Percentiles rank a stretch among this genome's conserved stretches.
Conservation (phyloP, 2,329 filamentous ascomycete species). For the Aspergillus proliferans region DNA sequence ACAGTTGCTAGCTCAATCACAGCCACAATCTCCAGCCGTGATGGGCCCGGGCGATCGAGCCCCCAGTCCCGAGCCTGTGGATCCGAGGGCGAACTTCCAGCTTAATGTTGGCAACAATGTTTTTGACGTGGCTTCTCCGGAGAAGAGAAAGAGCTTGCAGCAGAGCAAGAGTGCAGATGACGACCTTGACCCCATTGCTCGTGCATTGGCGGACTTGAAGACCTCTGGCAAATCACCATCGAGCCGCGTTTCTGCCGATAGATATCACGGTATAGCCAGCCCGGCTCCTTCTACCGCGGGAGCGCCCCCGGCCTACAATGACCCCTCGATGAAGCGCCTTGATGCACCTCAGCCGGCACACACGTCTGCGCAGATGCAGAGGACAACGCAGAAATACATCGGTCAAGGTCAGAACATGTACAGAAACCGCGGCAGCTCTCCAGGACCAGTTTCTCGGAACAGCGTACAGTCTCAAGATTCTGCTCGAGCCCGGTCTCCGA, state of each 20-base stretch:
- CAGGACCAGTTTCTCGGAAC: conserved; percentile 55
- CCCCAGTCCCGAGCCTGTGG: conserved; percentile 75
- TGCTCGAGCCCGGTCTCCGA: conserved; percentile 57
- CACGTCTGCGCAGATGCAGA: conserved; percentile 91
- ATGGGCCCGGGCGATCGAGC: conserved; percentile 18
- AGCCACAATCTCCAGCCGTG: conserved; percentile 4
- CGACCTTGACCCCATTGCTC: conserved; percentile 79
- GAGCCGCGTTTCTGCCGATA: conserved; percentile 84
- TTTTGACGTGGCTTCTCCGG: conserved; percentile 80
- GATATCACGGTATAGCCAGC: conserved; percentile 87
- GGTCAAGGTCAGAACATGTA: conserved; percentile 79
- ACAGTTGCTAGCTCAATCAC: conserved; percentile 3
- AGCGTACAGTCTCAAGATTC: conserved; percentile 41
- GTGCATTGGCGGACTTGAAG: conserved; percentile 87
- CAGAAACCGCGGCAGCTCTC: conserved; percentile 35
- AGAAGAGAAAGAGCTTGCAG: conserved; percentile 46
- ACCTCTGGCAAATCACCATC: conserved; percentile 75
- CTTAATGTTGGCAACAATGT: conserved; percentile 94
- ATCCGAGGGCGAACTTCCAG: conserved; percentile 86
- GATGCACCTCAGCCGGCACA: conserved; percentile 88
- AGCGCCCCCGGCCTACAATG: conserved; percentile 78
- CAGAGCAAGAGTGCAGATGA: conserved; percentile 45
- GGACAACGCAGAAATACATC: conserved; percentile 82
- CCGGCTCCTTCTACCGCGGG: conserved; percentile 52
- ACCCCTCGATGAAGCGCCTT: conserved; percentile 64